A percentile compares a stretch with the other conserved stretches of the same genome.
Evolutionary conservation across 1,139 yeast genomes (phyloP).

Genomic region (Williopsis jadinii): DNA sequence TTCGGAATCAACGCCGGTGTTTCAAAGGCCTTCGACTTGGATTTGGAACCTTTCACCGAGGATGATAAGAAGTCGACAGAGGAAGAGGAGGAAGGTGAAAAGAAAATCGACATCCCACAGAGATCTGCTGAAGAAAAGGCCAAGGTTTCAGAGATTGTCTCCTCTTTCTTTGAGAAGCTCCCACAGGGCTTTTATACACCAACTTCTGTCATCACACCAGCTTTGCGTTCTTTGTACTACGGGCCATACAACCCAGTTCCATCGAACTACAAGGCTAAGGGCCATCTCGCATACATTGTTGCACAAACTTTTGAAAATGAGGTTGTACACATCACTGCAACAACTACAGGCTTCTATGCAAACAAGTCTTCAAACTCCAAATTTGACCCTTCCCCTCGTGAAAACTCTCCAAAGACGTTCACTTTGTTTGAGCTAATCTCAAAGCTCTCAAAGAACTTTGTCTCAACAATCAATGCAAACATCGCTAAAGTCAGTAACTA

Average conservation of each 20-base stretch:
- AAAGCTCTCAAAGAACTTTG: conserved; percentile 30
- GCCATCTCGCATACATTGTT: conserved; percentile 74
- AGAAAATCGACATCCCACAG: conserved; percentile 10
- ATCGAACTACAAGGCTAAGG: conserved; percentile 47
- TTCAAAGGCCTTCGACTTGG: conserved; percentile 29
- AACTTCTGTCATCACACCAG: conserved; percentile 26
- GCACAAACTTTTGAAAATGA: conserved; percentile 79
- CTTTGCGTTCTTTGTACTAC: conserved; percentile 45
- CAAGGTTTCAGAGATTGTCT: conserved; percentile 17
- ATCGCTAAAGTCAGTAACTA: conserved; percentile 35
- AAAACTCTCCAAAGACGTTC: conserved; percentile 18
- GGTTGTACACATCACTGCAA: conserved; percentile 69
- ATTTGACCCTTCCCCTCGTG: conserved; percentile 60
- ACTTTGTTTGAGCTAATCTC: conserved; percentile 27
- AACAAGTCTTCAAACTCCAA: conserved; percentile 58
- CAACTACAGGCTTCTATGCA: conserved; percentile 70
- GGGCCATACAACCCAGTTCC: conserved; percentile 92
- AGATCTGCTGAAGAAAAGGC: conserved; percentile 16
- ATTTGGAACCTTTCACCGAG: conserved; percentile 15
- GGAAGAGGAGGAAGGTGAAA: conserved; percentile 5
- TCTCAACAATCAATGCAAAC: conserved; percentile 30
- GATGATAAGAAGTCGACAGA: conserved; percentile 6
- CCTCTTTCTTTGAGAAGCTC: conserved; percentile 14
- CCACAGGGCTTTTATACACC: conserved; percentile 23
- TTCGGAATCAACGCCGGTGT: conserved; percentile 35